phyloP scores from a whole-genome alignment of 352 stramenopile genomes.

The Phytophthora europaea region DNA sequence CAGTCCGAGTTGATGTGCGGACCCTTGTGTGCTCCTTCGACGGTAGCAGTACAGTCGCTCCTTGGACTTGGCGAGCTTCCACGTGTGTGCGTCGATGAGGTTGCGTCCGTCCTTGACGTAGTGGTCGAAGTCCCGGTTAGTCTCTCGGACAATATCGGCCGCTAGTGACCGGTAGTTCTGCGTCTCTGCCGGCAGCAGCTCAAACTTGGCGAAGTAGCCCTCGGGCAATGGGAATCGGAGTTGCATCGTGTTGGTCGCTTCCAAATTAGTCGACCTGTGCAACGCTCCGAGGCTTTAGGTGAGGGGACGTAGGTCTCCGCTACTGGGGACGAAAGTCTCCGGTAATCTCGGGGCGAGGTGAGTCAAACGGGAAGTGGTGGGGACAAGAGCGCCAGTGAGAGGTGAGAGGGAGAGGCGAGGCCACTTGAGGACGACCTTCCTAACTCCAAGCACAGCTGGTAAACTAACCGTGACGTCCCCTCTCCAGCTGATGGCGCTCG shows the following conservation, averaged over 20 bases:
- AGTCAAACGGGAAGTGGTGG: constrained; percentile 44
- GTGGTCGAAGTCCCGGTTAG: constrained; percentile 60
- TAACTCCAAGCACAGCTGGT: constrained; percentile 35
- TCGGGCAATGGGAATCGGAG: constrained; percentile 75
- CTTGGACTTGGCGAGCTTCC: constrained; percentile 79
- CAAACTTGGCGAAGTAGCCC: constrained; percentile 81
- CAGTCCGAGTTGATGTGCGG: constrained; percentile 48
- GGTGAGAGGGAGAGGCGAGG: constrained; percentile 27
- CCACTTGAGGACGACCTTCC: constrained; percentile 22
- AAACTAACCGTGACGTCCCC: constrained; percentile 17
- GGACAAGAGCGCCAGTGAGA: constrained; percentile 5
- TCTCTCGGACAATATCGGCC: constrained; percentile 75
- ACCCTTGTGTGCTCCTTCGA: constrained; percentile 39
- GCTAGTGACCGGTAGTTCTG: constrained; percentile 63
- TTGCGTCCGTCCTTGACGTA: constrained; percentile 68
- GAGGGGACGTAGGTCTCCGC: constrained; percentile 11
- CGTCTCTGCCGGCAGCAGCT: constrained; percentile 65
- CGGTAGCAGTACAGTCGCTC: constrained; percentile 73
- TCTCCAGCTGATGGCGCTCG: constrained; percentile 18
- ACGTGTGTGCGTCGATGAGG: constrained; percentile 66
- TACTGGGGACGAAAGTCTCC: constrained; percentile 10
- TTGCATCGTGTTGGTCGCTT: constrained; percentile 49
- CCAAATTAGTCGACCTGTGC: not conserved
- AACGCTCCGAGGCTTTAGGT: not conserved
- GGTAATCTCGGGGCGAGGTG: constrained; percentile 7